Percentiles rank a stretch among this genome's conserved stretches.
Evolutionary conservation across 2,329 filamentous ascomycete species (phyloP).

Genomic region (Metarhizium robertsii): DNA sequence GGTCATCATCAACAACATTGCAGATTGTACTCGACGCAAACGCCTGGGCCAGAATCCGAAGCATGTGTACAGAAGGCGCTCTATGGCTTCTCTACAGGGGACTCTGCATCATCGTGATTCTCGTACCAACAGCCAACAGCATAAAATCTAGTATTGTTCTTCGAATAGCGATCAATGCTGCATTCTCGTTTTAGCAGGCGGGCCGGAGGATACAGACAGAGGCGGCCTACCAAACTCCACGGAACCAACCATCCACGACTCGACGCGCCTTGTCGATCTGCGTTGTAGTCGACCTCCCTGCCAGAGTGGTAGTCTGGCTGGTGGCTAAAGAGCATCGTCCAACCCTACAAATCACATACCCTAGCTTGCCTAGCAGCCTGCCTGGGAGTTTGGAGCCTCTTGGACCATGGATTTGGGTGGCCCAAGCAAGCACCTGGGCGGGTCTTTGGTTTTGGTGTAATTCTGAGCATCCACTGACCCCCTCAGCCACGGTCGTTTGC

Average conservation of each 20-base stretch:
- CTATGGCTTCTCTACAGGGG: no score
- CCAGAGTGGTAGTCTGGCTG: background rate
- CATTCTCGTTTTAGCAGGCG: background rate
- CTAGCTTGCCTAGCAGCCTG: background rate
- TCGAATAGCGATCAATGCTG: background rate
- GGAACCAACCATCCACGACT: background rate
- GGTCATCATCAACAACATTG: background rate
- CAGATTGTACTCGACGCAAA: background rate
- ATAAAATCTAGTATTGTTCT: background rate
- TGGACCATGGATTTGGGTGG: background rate
- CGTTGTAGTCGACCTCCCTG: background rate
- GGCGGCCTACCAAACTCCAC: background rate
- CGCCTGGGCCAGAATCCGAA: background rate
- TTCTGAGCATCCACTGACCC: background rate
- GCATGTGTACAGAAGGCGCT: background rate
- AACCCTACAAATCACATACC: no score
- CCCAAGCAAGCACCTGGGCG: background rate
- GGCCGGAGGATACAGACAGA: background rate
- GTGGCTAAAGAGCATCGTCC: background rate
- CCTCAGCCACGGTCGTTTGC: background rate
- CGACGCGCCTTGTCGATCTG: no score
- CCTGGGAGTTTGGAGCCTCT: no score
- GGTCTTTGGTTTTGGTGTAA: background rate
- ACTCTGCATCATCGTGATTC: no score
- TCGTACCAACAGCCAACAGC: background rate